Evolutionary conservation across 176 grass and related monocot species (phyloP).

Genomic region (Oryza brachyantha): DNA sequence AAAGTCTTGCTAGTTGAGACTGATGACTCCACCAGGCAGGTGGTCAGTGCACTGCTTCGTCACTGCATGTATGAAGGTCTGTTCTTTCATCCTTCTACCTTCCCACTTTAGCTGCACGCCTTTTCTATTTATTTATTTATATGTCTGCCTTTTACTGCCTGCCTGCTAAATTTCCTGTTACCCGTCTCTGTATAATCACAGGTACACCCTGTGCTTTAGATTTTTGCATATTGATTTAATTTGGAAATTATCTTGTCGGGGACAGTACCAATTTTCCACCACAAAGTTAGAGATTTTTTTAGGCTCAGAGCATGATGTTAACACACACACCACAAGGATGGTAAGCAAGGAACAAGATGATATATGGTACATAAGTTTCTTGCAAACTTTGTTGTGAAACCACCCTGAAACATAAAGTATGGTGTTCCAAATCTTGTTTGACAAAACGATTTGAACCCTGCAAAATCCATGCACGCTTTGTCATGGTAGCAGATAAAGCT

Average conservation of each 20-base stretch:
- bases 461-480: not conserved
- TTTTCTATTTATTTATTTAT: not conserved
- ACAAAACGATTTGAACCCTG: not conserved
- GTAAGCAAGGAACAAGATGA: not conserved
- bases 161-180: not conserved
- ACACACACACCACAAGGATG: not conserved
- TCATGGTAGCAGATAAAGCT: not conserved
- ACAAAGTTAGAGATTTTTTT: not conserved
- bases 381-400: not conserved
- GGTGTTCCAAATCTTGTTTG: not conserved
- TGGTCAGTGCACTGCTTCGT: conserved; percentile 65
- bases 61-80: conserved; percentile 76
- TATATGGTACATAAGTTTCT: not conserved
- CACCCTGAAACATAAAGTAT: not conserved
- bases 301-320: not conserved
- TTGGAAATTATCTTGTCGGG: not conserved
- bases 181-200: not conserved
- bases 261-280: not conserved
- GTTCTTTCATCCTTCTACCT: not conserved
- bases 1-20: conserved; percentile 69
- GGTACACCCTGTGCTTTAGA: not conserved
- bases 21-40: conserved; percentile 67
- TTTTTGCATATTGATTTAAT: not conserved
- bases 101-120: not conserved
- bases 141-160: not conserved